These are phyloP conservation scores for Chaetomiaceae sp. DNA, from an alignment of 2,329 filamentous ascomycete genomes.

Conservation along the genomic window DNA sequence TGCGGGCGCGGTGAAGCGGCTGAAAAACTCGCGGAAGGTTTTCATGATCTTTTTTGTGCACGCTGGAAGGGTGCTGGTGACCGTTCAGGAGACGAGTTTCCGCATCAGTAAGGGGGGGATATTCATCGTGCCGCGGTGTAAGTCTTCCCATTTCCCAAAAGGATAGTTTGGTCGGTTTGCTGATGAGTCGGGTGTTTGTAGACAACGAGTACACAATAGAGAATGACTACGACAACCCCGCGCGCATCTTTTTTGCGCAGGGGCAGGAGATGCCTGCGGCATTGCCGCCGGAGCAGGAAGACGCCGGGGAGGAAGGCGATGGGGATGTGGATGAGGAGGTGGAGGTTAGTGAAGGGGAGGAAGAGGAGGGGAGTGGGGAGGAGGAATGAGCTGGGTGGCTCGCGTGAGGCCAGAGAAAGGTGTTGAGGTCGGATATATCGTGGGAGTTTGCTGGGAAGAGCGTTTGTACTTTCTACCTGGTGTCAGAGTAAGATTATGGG, in stretches of 20 bases:
- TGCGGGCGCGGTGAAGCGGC: constrained; percentile 74
- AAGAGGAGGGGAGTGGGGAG: constrained; percentile 9
- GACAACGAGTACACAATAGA: constrained; percentile 91
- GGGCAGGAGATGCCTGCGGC: constrained; percentile 56
- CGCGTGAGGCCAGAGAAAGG: background rate
- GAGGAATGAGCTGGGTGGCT: background rate
- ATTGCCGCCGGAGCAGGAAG: constrained; percentile 4
- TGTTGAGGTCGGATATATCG: background rate
- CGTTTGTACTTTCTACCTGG: background rate
- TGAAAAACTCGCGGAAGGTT: constrained; percentile 93
- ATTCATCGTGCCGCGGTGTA: constrained; percentile 94
- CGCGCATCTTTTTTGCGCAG: constrained; percentile 88
- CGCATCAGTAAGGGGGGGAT: constrained; percentile 82
- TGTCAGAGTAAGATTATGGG: no score
- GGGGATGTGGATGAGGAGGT: constrained; percentile 16
- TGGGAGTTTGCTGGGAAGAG: background rate
- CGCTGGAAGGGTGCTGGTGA: constrained; percentile 75
- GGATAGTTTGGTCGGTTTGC: no score
- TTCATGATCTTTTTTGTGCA: constrained; percentile 96
- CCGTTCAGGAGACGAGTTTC: constrained; percentile 70
- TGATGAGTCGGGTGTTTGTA: no score
- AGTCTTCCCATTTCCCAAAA: no score
- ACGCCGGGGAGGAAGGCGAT: constrained; percentile 11
- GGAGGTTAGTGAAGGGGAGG: constrained; percentile 11
- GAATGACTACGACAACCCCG: constrained; percentile 69